phyloP scores from a whole-genome alignment of 1,284 basidiomycete genomes.

The Kwoniella shivajii region DNA sequence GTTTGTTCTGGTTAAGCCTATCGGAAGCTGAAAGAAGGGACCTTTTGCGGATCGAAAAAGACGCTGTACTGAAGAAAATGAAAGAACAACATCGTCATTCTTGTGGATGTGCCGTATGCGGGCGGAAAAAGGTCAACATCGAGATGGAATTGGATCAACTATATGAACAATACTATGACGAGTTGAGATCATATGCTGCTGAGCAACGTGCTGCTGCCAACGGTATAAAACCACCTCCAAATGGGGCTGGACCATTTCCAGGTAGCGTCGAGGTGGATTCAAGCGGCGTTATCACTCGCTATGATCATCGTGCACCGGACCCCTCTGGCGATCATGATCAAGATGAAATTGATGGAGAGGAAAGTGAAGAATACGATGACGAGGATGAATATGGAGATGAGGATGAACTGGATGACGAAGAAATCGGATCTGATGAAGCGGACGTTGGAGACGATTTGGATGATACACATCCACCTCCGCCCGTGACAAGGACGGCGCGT shows the following conservation, averaged over 20 bases:
- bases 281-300: conserved; percentile 76
- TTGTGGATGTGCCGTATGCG: conserved; percentile 95
- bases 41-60: conserved; percentile 95
- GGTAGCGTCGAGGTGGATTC: conserved; percentile 95
- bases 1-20: conserved; percentile 93
- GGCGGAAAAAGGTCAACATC: conserved; percentile 96
- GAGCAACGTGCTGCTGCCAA: conserved; percentile 89
- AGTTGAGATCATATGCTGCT: conserved; percentile 97
- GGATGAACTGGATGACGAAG: conserved; percentile 58
- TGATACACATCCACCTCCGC: conserved; percentile 53
- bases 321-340: conserved; percentile 45
- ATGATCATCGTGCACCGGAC: conserved; percentile 58
- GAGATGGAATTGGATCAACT: conserved; percentile 98
- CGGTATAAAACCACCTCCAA: conserved; percentile 83
- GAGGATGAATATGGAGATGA: conserved; percentile 51
- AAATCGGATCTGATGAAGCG: conserved; percentile 66
- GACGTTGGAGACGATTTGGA: conserved; percentile 69
- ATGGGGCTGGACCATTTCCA: conserved; percentile 95
- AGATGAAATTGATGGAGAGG: conserved; percentile 49
- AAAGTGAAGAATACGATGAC: conserved; percentile 45
- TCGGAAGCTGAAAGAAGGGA: conserved; percentile 83
- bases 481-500: conserved; percentile 49
- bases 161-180: conserved; percentile 99
- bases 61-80: conserved; percentile 95
- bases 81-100: conserved; percentile 97